Percentiles rank a stretch among this genome's conserved stretches.
phyloP scores from a whole-genome alignment of 2,329 filamentous ascomycete genomes.

The Fonsecaea pedrosoi region DNA sequence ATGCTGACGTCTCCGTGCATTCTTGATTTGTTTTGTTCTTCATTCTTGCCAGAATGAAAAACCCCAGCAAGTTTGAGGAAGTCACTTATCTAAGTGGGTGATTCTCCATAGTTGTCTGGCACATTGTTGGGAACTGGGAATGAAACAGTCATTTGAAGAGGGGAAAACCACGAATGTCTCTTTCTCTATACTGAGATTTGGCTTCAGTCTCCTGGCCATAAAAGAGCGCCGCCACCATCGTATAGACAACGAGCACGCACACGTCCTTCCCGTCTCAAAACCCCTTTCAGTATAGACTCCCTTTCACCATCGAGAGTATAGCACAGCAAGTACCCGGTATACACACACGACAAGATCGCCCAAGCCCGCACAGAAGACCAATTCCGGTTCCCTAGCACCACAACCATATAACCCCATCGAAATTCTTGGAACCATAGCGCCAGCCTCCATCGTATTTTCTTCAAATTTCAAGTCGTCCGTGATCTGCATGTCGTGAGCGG shows the following conservation, averaged over 20 bases:
- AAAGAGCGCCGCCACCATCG: neutral
- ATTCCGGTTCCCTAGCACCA: neutral
- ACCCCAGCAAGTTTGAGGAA: constrained; percentile 56
- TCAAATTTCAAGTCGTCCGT: constrained; percentile 9
- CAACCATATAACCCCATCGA: neutral
- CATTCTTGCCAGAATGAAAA: constrained; percentile 49
- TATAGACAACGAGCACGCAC: neutral
- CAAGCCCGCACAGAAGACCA: constrained; percentile 8
- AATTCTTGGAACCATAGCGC: constrained; percentile 19
- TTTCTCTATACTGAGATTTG: constrained; percentile 1
- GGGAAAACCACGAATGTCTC: neutral
- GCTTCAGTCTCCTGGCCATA: neutral
- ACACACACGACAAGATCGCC: neutral
- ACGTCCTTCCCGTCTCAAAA: neutral
- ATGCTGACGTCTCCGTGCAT: constrained; percentile 28
- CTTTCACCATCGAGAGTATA: neutral
- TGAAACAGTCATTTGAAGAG: neutral
- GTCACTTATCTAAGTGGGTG: constrained; percentile 50
- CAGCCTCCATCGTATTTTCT: constrained; percentile 17
- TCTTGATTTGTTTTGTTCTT: constrained; percentile 38
- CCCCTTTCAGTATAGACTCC: neutral
- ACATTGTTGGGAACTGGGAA: constrained; percentile 41
- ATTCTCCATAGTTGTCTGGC: constrained; percentile 56
- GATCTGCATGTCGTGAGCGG: constrained; percentile 24
- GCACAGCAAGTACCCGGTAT: neutral